phyloP scores from a whole-genome alignment of 768 basidiomycete species.

The Tulasnella sp. region DNA sequence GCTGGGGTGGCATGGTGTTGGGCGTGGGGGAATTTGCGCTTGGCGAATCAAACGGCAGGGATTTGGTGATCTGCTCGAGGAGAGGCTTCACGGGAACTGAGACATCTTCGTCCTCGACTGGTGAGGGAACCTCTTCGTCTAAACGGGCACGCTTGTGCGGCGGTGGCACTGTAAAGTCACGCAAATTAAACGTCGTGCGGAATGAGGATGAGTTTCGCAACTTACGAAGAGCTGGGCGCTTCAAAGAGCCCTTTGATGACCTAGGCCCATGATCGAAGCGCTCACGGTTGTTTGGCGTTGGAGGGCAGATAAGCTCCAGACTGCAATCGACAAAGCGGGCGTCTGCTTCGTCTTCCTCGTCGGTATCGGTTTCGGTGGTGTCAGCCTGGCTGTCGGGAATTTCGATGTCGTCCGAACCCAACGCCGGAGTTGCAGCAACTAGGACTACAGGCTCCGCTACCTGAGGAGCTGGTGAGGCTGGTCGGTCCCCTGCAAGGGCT shows the following conservation, averaged over 20 bases:
- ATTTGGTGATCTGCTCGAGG: background rate
- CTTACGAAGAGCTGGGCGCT: background rate
- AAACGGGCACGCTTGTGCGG: constrained; percentile 3
- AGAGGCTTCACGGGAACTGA: background rate
- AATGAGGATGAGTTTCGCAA: background rate
- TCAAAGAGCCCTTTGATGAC: background rate
- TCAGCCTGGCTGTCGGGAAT: constrained; percentile 10
- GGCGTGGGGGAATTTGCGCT: background rate
- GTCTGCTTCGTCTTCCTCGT: constrained; percentile 22
- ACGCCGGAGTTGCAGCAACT: background rate
- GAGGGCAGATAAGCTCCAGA: constrained; percentile 15
- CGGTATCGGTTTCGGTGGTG: background rate
- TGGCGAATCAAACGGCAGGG: background rate
- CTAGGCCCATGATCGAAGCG: background rate
- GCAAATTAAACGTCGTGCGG: too few species aligned
- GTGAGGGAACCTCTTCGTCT: background rate
- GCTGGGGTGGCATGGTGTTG: background rate
- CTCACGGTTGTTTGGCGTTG: background rate
- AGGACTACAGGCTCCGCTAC: background rate
- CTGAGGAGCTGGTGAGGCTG: background rate
- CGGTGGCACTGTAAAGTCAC: background rate
- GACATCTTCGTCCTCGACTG: background rate
- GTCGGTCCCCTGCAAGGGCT: too few species aligned
- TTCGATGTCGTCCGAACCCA: background rate
- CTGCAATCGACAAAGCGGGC: constrained; percentile 21